A percentile compares a stretch with the other conserved stretches of the same genome.
These are phyloP conservation scores for Solanum chiquidenum DNA, from an alignment of 257 asterid genomes.

Conservation along the genomic window DNA sequence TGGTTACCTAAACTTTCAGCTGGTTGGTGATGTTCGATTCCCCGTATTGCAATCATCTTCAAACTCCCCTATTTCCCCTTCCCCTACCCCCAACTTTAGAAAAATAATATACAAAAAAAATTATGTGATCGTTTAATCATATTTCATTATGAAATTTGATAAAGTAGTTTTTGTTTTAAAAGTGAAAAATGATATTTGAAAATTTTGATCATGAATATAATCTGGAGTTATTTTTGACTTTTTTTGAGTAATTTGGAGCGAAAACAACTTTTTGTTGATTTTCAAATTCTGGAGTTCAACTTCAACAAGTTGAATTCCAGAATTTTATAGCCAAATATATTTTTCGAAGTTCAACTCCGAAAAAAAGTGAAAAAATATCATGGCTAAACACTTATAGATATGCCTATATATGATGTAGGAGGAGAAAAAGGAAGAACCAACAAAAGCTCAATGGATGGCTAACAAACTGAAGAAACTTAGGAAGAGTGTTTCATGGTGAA, in stretches of 20 bases:
- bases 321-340: too few species aligned
- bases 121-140: background rate
- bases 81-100: background rate
- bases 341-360: background rate
- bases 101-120: too few species aligned
- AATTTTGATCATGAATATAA: background rate
- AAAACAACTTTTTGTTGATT: background rate
- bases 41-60: too few species aligned
- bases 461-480: background rate
- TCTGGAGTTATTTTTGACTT: background rate
- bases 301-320: background rate
- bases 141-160: background rate
- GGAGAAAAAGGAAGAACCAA: background rate
- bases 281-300: background rate
- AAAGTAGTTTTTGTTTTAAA: too few species aligned
- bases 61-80: background rate
- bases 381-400: background rate
- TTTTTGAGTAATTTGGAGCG: background rate
- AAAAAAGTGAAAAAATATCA: background rate
- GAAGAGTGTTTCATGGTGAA: background rate
- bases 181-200: background rate
- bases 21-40: fast-evolving
- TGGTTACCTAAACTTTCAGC: background rate
- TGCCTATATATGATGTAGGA: background rate
- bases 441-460: background rate